Evolutionary conservation across 768 basidiomycete genomes (phyloP).

Genomic region (Hypsizygus marmoreus): DNA sequence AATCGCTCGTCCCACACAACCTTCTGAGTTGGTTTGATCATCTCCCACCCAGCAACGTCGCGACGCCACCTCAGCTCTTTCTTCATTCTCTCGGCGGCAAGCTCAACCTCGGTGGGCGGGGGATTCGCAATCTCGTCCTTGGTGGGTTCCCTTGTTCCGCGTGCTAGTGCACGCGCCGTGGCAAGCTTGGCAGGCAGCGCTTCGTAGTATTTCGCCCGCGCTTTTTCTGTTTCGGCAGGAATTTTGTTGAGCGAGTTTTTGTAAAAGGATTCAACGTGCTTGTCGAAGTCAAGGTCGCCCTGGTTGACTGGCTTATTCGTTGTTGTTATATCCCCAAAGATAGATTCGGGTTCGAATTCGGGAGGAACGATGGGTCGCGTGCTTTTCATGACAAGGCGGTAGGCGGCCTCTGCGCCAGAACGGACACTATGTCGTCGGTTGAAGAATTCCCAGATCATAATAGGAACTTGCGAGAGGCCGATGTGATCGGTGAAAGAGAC

Average conservation of each 20-base stretch:
- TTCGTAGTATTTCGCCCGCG: slow-evolving; percentile 77
- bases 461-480: slow-evolving; percentile 81
- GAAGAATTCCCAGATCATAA: slow-evolving; percentile 93
- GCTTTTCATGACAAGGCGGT: slow-evolving; percentile 62
- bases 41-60: slow-evolving; percentile 78
- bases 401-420: slow-evolving; percentile 80
- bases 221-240: slow-evolving; percentile 61
- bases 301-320: slow-evolving; percentile 20
- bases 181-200: slow-evolving; percentile 65
- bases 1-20: slow-evolving; percentile 83
- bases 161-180: slow-evolving; percentile 73
- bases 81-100: slow-evolving; percentile 83
- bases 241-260: slow-evolving; percentile 59
- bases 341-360: slow-evolving; percentile 20
- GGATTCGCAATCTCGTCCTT: slow-evolving; percentile 79
- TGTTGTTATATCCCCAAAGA: slow-evolving; percentile 26
- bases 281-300: slow-evolving; percentile 78
- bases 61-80: slow-evolving; percentile 88
- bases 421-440: slow-evolving; percentile 83
- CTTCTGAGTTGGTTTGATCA: slow-evolving; percentile 61
- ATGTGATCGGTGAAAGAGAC: slow-evolving; percentile 75
- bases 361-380: slow-evolving; percentile 61
- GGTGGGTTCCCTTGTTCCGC: slow-evolving; percentile 79
- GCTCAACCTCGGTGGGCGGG: slow-evolving; percentile 85
- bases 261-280: slow-evolving; percentile 66